A percentile compares a stretch with the other conserved stretches of the same genome.
phyloP scores from a whole-genome alignment of 129 eudicot genomes.

The Flaveria brownii region DNA sequence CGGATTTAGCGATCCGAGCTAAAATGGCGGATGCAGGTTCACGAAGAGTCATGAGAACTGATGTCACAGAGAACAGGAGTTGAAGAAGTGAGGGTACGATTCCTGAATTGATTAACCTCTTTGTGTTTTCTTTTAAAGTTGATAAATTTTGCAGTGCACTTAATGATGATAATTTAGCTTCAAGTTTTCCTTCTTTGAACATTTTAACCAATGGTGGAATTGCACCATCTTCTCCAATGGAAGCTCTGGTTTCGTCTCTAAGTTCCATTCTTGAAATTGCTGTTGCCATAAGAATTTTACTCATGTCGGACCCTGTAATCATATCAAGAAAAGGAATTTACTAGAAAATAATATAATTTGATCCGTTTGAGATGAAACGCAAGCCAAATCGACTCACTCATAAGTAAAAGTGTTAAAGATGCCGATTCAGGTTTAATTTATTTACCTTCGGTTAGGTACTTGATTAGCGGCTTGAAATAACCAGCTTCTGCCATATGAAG shows the following conservation, averaged over 20 bases:
- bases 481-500: slow-evolving; percentile 98
- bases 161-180: slow-evolving; percentile 74
- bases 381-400: background rate
- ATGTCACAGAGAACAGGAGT: slow-evolving; percentile 90
- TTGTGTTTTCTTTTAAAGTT: slow-evolving; percentile 49
- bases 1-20: slow-evolving; percentile 66
- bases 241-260: slow-evolving; percentile 65
- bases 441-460: slow-evolving; percentile 76
- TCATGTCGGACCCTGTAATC: slow-evolving; percentile 88
- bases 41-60: slow-evolving; percentile 86
- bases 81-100: slow-evolving; percentile 76
- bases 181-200: slow-evolving; percentile 86
- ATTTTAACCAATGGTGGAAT: slow-evolving; percentile 76
- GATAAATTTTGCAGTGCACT: slow-evolving; percentile 73
- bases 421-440: background rate
- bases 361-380: background rate
- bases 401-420: background rate
- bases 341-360: background rate
- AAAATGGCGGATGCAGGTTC: slow-evolving; percentile 93
- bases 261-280: slow-evolving; percentile 84
- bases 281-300: slow-evolving; percentile 87
- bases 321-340: background rate
- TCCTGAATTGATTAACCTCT: slow-evolving; percentile 54
- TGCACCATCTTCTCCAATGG: slow-evolving; percentile 78
- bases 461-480: slow-evolving; percentile 76